A percentile compares a stretch with the other conserved stretches of the same genome.
Evolutionary conservation across 2,329 filamentous ascomycete genomes (phyloP).

Genomic region (Curvularia verruculosa): DNA sequence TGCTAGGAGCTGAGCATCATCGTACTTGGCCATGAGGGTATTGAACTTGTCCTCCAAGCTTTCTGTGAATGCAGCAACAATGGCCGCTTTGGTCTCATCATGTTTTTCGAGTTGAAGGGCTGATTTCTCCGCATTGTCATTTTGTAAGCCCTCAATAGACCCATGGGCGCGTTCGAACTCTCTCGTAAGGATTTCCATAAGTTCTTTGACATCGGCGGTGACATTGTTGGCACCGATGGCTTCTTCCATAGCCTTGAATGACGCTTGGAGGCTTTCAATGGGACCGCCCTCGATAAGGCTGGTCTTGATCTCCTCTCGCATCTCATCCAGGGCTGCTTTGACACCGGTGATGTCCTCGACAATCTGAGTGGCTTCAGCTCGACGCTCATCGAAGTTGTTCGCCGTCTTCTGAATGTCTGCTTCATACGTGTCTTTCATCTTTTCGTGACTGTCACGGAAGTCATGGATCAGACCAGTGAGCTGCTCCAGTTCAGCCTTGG

Average conservation of each 20-base stretch:
- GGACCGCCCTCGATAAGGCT: constrained; percentile 78
- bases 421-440: constrained; percentile 75
- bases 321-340: constrained; percentile 75
- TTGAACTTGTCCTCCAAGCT: constrained; percentile 79
- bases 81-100: constrained; percentile 62
- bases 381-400: constrained; percentile 82
- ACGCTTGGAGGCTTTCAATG: constrained; percentile 63
- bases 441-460: constrained; percentile 64
- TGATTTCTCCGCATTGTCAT: constrained; percentile 72
- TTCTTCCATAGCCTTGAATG: constrained; percentile 73
- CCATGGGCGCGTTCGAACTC: constrained; percentile 89
- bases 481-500: constrained; percentile 75
- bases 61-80: constrained; percentile 60
- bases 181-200: constrained; percentile 75
- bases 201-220: constrained; percentile 59
- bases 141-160: constrained; percentile 77
- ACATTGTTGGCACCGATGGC: constrained; percentile 60
- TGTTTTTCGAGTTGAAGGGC: constrained; percentile 63
- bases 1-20: constrained; percentile 76
- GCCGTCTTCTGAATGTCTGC: constrained; percentile 75
- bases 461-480: constrained; percentile 61
- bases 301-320: constrained; percentile 75
- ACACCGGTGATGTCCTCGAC: constrained; percentile 80
- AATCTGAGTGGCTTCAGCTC: constrained; percentile 80
- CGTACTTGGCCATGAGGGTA: constrained; percentile 84